phyloP scores from a whole-genome alignment of 768 basidiomycete genomes.

The Lactarius vividus region DNA sequence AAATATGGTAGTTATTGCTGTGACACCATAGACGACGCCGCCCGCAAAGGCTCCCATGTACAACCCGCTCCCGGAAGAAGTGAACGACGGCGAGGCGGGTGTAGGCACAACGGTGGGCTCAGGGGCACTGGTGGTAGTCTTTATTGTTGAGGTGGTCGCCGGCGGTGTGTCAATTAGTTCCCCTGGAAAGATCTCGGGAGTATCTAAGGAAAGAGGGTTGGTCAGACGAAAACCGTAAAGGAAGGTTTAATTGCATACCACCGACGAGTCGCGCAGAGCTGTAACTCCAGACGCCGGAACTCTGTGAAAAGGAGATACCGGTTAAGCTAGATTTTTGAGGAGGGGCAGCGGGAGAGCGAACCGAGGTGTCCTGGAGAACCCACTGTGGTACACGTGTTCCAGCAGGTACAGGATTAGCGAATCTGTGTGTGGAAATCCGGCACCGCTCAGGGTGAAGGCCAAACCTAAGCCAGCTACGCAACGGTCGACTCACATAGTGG shows the following conservation, averaged over 20 bases:
- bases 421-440: background rate
- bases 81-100: background rate
- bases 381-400: constrained; percentile 17
- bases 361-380: constrained; percentile 11
- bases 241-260: background rate
- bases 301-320: background rate
- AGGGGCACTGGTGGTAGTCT: too few species aligned
- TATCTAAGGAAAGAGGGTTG: background rate
- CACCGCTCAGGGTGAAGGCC: background rate
- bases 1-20: too few species aligned
- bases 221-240: background rate
- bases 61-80: too few species aligned
- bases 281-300: background rate
- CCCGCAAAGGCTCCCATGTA: too few species aligned
- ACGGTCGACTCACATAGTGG: background rate
- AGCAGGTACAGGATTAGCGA: constrained; percentile 9
- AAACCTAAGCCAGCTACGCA: background rate
- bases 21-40: too few species aligned
- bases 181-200: constrained; percentile 1
- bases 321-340: background rate
- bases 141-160: too few species aligned
- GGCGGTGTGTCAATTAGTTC: background rate
- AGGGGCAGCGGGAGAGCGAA: background rate
- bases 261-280: background rate
- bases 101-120: too few species aligned